These are phyloP conservation scores for Pseudovirgaria hyperparasitica DNA, from an alignment of 2,329 filamentous ascomycete genomes.

Conservation along the genomic window DNA sequence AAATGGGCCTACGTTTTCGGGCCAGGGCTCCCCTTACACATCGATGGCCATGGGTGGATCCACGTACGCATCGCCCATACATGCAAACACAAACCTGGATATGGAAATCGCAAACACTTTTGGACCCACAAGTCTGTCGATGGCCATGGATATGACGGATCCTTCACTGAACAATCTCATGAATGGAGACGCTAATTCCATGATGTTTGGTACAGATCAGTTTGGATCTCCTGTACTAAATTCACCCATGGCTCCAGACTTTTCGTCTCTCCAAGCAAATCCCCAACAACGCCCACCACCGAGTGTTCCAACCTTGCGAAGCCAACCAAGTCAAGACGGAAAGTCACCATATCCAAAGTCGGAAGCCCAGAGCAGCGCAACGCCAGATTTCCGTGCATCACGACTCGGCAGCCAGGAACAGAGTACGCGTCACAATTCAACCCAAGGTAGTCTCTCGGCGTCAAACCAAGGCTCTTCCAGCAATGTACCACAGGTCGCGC, in stretches of 20 bases:
- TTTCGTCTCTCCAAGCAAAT: constrained; percentile 17
- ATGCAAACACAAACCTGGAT: constrained; percentile 24
- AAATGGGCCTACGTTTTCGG: constrained; percentile 28
- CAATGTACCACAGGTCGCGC: constrained; percentile 13
- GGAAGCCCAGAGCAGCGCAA: constrained; percentile 17
- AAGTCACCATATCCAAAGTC: constrained; percentile 9
- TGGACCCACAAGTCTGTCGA: constrained; percentile 23
- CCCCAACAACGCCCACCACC: constrained; percentile 18
- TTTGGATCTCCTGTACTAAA: constrained; percentile 26
- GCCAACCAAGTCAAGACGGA: too few species aligned
- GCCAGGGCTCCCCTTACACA: constrained; percentile 20
- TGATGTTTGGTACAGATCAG: constrained; percentile 27
- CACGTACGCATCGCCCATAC: constrained; percentile 31
- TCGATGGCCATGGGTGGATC: constrained; percentile 26
- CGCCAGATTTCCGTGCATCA: constrained; percentile 16
- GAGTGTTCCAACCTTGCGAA: too few species aligned
- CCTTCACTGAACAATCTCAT: constrained; percentile 19
- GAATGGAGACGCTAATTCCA: constrained; percentile 20
- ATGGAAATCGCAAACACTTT: constrained; percentile 32
- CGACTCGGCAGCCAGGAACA: constrained; percentile 13
- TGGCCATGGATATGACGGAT: constrained; percentile 31
- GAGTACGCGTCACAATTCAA: constrained; percentile 1
- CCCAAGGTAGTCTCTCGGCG: not conserved
- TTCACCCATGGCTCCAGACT: constrained; percentile 27
- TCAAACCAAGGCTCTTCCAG: constrained; percentile 1